These are phyloP conservation scores for Daldinia bambusicola DNA, from an alignment of 495 filamentous ascomycete species.

Conservation along the genomic window DNA sequence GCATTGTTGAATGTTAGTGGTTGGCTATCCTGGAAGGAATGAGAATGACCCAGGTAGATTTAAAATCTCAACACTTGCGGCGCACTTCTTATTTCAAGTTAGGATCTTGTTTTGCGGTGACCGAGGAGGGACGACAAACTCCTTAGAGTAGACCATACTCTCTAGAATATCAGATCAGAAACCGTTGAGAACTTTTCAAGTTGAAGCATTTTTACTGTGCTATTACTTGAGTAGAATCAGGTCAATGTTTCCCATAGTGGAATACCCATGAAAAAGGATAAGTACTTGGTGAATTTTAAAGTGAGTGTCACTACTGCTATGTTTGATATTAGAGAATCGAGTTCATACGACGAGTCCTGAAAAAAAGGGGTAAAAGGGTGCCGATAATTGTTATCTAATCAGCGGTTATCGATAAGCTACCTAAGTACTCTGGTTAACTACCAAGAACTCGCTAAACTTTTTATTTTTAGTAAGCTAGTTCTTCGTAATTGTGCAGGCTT, in stretches of 20 bases:
- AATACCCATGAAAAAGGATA: too few relatives aligned
- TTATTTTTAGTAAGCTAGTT: conserved; percentile 22
- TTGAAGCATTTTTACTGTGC: too few relatives aligned
- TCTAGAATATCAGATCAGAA: neutral
- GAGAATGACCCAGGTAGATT: neutral
- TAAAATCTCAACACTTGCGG: neutral
- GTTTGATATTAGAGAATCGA: too few relatives aligned
- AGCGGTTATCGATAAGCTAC: conserved; percentile 25
- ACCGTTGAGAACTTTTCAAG: neutral
- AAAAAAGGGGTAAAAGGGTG: neutral
- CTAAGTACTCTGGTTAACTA: neutral
- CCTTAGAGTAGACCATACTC: neutral
- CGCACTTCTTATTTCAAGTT: neutral
- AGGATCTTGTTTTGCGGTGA: neutral
- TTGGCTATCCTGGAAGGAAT: neutral
- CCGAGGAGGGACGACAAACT: neutral
- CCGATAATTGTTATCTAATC: conserved; percentile 6
- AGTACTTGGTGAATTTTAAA: too few relatives aligned
- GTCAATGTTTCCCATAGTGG: too few relatives aligned
- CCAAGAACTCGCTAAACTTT: conserved; percentile 27
- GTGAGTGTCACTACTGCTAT: too few relatives aligned
- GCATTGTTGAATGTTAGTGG: neutral
- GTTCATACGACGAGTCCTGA: too few relatives aligned
- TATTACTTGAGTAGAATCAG: too few relatives aligned
- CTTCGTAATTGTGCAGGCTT: conserved; percentile 24